phyloP scores from a whole-genome alignment of 148 eudicot genomes.

The Pharnaceum exiguum region DNA sequence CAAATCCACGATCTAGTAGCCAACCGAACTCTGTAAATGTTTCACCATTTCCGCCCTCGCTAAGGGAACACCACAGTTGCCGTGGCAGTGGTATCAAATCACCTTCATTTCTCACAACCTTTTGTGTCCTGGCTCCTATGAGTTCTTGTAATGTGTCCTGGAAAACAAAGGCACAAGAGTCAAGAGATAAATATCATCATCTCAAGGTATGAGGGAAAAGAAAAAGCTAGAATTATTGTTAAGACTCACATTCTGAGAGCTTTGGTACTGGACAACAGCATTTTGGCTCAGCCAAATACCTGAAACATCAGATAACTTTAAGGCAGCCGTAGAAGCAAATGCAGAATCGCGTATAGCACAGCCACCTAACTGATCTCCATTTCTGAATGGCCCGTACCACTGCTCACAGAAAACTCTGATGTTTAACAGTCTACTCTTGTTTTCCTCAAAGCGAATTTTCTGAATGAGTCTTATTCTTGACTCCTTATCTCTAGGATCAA shows the following conservation, averaged over 20 bases:
- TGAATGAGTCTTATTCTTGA: conserved; percentile 79
- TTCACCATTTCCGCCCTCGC: conserved; percentile 41
- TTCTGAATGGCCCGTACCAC: conserved; percentile 97
- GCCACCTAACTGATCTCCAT: conserved; percentile 95
- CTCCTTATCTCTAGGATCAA: conserved; percentile 68
- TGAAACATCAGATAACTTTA: conserved; percentile 41
- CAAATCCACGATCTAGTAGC: conserved; percentile 57
- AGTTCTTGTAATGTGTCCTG: conserved; percentile 51
- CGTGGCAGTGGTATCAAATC: conserved; percentile 56
- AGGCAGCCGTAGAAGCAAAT: conserved; percentile 61
- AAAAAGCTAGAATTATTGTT: neutral
- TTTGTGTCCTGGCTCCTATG: conserved; percentile 25
- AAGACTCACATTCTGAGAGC: conserved; percentile 42
- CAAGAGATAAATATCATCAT: neutral
- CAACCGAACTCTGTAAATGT: conserved; percentile 80
- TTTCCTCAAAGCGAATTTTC: conserved; percentile 38
- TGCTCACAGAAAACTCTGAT: conserved; percentile 78
- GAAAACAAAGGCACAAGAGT: neutral
- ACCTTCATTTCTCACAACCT: conserved; percentile 43
- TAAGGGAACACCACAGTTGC: conserved; percentile 75
- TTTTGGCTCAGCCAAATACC: conserved; percentile 70
- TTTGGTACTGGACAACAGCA: conserved; percentile 41
- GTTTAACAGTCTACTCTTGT: conserved; percentile 29
- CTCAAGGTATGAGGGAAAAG: neutral
- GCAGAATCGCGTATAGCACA: conserved; percentile 89